These are phyloP conservation scores for Scheffersomyces segobiensis DNA, from an alignment of 1,139 yeast species.

Conservation along the genomic window DNA sequence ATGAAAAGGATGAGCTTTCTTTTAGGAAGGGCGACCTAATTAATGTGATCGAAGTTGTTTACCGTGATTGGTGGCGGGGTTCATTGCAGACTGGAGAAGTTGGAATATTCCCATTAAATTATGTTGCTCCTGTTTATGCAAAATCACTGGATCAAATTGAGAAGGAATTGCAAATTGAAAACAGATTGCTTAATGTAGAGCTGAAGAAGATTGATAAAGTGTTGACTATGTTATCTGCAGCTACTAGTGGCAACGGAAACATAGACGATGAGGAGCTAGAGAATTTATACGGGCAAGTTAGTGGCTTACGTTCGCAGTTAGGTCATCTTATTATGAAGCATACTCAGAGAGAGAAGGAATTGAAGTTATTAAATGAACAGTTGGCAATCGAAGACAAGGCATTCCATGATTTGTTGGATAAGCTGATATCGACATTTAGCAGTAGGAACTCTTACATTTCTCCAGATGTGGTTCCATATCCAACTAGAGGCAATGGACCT, in stretches of 20 bases:
- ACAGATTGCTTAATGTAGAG: constrained; percentile 27
- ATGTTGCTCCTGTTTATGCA: constrained; percentile 77
- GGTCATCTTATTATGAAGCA: constrained; percentile 76
- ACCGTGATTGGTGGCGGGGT: constrained; percentile 97
- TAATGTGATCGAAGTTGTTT: constrained; percentile 82
- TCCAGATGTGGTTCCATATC: constrained; percentile 17
- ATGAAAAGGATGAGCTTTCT: constrained; percentile 70
- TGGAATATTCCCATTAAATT: constrained; percentile 94
- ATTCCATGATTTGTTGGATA: constrained; percentile 71
- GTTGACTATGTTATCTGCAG: constrained; percentile 48
- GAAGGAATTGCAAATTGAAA: constrained; percentile 32
- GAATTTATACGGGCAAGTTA: constrained; percentile 63
- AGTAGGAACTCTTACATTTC: constrained; percentile 8
- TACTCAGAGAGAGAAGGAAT: constrained; percentile 71
- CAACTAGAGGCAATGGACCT: constrained; percentile 14
- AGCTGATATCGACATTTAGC: constrained; percentile 30
- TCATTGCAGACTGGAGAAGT: constrained; percentile 68
- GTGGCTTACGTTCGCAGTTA: constrained; percentile 72
- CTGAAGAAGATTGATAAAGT: constrained; percentile 26
- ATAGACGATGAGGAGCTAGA: constrained; percentile 40
- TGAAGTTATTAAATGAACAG: constrained; percentile 67
- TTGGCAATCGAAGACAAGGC: constrained; percentile 64
- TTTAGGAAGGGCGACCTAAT: constrained; percentile 77
- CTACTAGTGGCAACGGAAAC: constrained; percentile 23
- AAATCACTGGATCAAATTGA: constrained; percentile 53